Conservation (phyloP, 768 basidiomycete genomes). For the Russula lepida region DNA sequence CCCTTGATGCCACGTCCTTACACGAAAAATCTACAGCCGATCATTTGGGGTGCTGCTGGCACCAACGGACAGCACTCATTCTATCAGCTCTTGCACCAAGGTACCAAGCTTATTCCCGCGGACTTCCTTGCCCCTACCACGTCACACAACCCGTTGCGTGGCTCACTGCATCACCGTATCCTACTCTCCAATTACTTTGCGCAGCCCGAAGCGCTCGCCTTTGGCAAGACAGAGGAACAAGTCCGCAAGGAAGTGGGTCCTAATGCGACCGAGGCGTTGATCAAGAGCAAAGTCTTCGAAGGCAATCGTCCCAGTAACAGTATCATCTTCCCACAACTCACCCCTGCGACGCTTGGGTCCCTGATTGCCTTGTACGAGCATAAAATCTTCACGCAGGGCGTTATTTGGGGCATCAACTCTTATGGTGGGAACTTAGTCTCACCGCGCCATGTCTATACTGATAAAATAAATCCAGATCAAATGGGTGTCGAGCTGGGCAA, state of each 20-base stretch:
- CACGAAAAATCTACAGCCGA: slow-evolving; percentile 49
- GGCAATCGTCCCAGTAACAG: slow-evolving; percentile 96
- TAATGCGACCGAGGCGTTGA: slow-evolving; percentile 69
- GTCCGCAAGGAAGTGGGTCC: slow-evolving; percentile 60
- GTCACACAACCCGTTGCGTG: slow-evolving; percentile 76
- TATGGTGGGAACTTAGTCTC: slow-evolving; percentile 51
- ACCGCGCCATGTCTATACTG: not conserved
- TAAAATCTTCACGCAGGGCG: slow-evolving; percentile 98
- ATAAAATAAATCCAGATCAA: slow-evolving; percentile 60
- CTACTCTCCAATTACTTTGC: slow-evolving; percentile 97
- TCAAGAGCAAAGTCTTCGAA: slow-evolving; percentile 97
- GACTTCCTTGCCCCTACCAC: slow-evolving; percentile 90
- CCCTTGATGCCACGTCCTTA: slow-evolving; percentile 2
- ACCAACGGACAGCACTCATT: slow-evolving; percentile 99
- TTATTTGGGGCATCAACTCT: slow-evolving; percentile 97
- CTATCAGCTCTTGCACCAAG: slow-evolving; percentile 95
- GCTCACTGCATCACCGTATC: slow-evolving; percentile 94
- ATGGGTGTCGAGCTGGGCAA: slow-evolving; percentile 99
- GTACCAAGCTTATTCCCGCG: slow-evolving; percentile 84
- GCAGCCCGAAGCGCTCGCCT: slow-evolving; percentile 94
- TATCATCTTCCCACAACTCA: slow-evolving; percentile 89
- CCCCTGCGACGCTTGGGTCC: slow-evolving; percentile 81
- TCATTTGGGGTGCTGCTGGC: slow-evolving; percentile 98
- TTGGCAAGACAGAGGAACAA: slow-evolving; percentile 91
- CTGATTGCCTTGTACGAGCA: slow-evolving; percentile 93